phyloP scores from a whole-genome alignment of 2,329 filamentous ascomycete genomes.

The Calonectria pauciramosa region DNA sequence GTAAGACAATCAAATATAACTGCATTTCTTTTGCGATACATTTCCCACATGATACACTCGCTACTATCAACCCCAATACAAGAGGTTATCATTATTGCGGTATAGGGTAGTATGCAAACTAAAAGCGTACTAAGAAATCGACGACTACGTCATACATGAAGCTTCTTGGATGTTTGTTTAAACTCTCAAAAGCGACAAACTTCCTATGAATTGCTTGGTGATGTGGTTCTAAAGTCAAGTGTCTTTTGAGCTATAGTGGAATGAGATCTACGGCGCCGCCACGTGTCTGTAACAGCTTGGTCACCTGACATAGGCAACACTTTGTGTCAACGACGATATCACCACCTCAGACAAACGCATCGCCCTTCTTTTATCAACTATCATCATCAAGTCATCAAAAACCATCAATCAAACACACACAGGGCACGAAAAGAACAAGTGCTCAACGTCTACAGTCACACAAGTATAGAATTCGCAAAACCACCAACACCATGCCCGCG shows the following conservation, averaged over 20 bases:
- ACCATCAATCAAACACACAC: not conserved
- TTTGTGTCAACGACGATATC: slow-evolving; percentile 10
- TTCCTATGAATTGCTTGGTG: not conserved
- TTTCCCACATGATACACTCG: not conserved
- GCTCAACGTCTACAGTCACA: not conserved
- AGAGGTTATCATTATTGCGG: not conserved
- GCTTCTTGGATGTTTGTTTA: not conserved
- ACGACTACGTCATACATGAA: not conserved
- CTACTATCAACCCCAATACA: not conserved
- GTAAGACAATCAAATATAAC: not conserved
- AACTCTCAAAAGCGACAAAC: not conserved
- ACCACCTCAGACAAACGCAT: not conserved
- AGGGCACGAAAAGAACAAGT: no score
- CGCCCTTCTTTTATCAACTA: not conserved
- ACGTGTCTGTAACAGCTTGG: slow-evolving; percentile 25
- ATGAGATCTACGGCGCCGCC: slow-evolving; percentile 41
- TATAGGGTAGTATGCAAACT: not conserved
- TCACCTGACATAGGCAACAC: slow-evolving; percentile 32
- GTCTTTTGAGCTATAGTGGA: slow-evolving; percentile 28
- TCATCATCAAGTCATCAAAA: not conserved
- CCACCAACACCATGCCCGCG: slow-evolving; percentile 65
- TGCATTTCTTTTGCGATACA: not conserved
- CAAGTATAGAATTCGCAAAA: not conserved
- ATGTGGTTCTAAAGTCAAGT: not conserved
- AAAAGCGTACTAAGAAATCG: not conserved